Evolutionary conservation across 2,329 filamentous ascomycete species (phyloP), one percentile per base, ranked within the genome.

Genomic region (Parafenestella ontariensis): DNA sequence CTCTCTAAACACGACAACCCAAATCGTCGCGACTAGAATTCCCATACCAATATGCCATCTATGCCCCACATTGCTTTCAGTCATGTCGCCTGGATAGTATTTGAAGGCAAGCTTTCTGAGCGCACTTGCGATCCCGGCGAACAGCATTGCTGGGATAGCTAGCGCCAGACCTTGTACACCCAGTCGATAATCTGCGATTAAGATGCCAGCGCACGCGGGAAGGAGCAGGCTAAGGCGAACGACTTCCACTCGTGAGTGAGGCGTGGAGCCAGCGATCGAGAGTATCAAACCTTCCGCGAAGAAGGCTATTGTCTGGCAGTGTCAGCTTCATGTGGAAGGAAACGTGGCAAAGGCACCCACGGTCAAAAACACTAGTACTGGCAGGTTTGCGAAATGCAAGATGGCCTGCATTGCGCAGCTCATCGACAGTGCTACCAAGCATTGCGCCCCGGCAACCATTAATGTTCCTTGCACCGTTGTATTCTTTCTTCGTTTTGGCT

Each of bases 351-450:
- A 39, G 15, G 20, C n/a, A 60, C 70, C 61, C 57, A 74, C 73
- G 2, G 61, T 59, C 7, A 73, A 49, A 65, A 73, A 71, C 18
- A 59, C 54, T 11, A 75, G 49, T 0, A 71, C 65, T 2, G 72
- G 56, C 2, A 74, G 28, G 43, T 75, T 73, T 17, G 62, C 61
- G 31, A 66, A 66, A 49, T 73, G 73, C 18, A 75, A 36, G 8
- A 72, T 49, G 5, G 71, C 66, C 46, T 75, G 71, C 9, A 68
- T 41, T 17, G 56, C 58, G 23, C 69, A 61, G 5, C 66, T 49
- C n/a, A 65, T 57, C 2, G 70, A 62, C n/a, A 64, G 42, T 7
- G 68, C 58, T 43, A 61, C 53, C 11, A 64, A 42, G 44, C 50
- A 54, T 5, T 46, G 46, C 10, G 58, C 54, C 5, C 36, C 43